A percentile compares a stretch with the other conserved stretches of the same genome.
phyloP scores from a whole-genome alignment of 805 yeast species.

The Hanseniaspora occidentalis region DNA sequence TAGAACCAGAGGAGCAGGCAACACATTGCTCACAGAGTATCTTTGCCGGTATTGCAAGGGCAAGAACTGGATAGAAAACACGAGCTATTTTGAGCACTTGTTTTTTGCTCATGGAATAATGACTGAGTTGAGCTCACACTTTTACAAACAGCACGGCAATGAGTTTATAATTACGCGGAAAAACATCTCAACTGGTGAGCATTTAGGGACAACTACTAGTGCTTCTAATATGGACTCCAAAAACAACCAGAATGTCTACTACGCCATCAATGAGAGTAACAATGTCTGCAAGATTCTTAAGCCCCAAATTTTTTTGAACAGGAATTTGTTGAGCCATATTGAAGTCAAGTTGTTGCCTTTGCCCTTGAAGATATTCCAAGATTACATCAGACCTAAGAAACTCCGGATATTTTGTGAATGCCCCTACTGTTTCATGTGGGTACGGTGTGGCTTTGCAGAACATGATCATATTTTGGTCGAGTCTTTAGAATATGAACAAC shows the following conservation, averaged over 20 bases:
- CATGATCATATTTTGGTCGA: constrained; percentile 5
- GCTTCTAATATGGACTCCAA: neutral
- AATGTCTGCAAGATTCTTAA: neutral
- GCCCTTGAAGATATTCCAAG: constrained; percentile 10
- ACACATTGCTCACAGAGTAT: constrained; percentile 4
- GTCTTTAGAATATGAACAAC: neutral
- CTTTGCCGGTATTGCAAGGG: constrained; percentile 16
- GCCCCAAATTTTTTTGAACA: constrained; percentile 3
- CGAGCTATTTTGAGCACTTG: constrained; percentile 11
- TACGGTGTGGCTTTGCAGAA: constrained; percentile 13
- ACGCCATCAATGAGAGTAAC: constrained; percentile 1
- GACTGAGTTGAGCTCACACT: constrained; percentile 6
- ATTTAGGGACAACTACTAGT: neutral
- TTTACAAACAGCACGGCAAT: neutral
- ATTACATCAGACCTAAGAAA: constrained; percentile 8
- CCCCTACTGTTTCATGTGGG: constrained; percentile 10
- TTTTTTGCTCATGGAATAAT: constrained; percentile 16
- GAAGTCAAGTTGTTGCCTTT: constrained; percentile 10
- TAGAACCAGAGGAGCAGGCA: neutral
- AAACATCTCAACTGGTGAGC: neutral
- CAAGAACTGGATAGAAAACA: constrained; percentile 11
- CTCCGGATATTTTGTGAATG: constrained; percentile 13
- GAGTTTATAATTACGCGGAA: too few species aligned
- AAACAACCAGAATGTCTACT: constrained; percentile 1
- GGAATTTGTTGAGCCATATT: constrained; percentile 8